Percentiles rank a stretch among this genome's conserved stretches.
phyloP scores from a whole-genome alignment of 345 rosid species.

The Populus euphratica region DNA sequence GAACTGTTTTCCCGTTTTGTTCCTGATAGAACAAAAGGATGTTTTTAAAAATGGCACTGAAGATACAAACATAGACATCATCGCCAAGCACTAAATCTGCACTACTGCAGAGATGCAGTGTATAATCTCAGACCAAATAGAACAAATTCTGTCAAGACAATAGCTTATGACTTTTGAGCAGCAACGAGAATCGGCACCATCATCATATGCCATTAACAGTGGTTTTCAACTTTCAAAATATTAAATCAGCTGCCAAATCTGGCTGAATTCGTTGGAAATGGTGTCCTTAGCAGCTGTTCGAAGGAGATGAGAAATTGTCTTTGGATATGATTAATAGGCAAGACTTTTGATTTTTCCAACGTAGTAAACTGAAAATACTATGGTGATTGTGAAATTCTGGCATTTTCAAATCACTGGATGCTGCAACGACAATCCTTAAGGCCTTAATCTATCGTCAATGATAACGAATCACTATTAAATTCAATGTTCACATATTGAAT shows the following conservation, averaged over 20 bases:
- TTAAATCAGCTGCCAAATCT: too few relatives aligned
- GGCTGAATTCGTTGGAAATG: neutral
- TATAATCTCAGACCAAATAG: too few relatives aligned
- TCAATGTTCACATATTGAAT: too few relatives aligned
- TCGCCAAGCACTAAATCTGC: too few relatives aligned
- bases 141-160: too few relatives aligned
- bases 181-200: neutral
- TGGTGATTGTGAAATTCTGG: neutral
- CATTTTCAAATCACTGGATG: neutral
- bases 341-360: neutral
- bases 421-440: neutral
- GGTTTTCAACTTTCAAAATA: neutral
- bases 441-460: neutral
- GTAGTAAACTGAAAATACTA: neutral
- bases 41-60: neutral
- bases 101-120: too few relatives aligned
- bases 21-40: neutral
- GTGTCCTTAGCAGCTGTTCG: neutral
- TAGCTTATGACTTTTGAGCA: too few relatives aligned
- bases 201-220: neutral
- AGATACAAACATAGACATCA: too few relatives aligned
- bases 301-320: too few relatives aligned
- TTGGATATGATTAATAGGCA: neutral
- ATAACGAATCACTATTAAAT: neutral
- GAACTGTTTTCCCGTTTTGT: neutral